phyloP scores from a whole-genome alignment of 83 land plant genomes.

The Thuja plicata region DNA sequence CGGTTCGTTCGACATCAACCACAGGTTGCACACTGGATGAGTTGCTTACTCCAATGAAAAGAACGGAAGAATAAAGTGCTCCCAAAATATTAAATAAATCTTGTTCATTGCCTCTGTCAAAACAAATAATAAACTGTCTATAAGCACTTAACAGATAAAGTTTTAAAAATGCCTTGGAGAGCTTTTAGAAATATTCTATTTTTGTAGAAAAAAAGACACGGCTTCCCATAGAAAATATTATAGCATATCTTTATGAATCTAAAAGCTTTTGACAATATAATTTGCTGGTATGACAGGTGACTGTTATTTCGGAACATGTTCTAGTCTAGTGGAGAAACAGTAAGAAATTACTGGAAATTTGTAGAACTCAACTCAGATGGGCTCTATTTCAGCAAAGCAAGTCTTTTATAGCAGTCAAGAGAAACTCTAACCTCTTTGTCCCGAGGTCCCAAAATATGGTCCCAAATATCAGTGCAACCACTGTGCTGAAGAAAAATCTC shows the following conservation, averaged over 20 bases:
- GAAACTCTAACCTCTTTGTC: conserved; percentile 20
- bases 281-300: neutral
- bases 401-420: neutral
- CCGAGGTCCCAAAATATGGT: conserved; percentile 43
- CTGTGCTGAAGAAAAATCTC: conserved; percentile 31
- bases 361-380: neutral
- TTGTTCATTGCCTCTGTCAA: conserved; percentile 5
- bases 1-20: conserved; percentile 21
- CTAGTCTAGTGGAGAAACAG: neutral
- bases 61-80: conserved; percentile 14
- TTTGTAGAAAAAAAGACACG: neutral
- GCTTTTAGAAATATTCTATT: neutral
- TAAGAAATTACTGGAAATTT: neutral
- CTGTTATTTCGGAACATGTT: neutral
- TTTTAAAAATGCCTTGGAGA: neutral
- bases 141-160: neutral
- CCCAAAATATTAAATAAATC: conserved; percentile 25
- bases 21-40: conserved; percentile 31
- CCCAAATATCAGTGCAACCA: conserved; percentile 39
- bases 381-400: neutral
- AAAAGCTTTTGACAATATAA: neutral
- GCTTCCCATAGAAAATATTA: neutral
- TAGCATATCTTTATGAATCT: neutral
- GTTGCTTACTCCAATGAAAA: conserved; percentile 24
- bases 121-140: neutral